Conservation (phyloP, 2,329 filamentous ascomycete genomes). For the Calycina herbarum region DNA sequence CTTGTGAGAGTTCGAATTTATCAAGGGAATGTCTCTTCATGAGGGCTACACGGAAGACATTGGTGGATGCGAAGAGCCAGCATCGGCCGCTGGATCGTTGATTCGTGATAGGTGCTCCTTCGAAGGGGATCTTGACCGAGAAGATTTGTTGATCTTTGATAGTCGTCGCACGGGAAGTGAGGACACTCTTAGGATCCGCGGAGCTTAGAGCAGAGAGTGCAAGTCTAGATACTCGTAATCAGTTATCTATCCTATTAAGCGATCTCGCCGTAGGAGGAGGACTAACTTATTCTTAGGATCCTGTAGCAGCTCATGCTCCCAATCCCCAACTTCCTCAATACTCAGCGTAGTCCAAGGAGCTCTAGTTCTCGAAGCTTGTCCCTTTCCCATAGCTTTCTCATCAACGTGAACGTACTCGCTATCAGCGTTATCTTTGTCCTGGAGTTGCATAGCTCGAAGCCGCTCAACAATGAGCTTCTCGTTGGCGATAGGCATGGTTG, state of each 20-base stretch:
- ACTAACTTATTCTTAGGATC: conserved; percentile 65
- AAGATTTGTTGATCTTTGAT: conserved; percentile 76
- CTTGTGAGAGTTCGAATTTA: conserved; percentile 81
- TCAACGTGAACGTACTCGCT: conserved; percentile 56
- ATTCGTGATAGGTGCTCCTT: conserved; percentile 82
- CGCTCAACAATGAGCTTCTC: conserved; percentile 47
- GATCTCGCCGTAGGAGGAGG: not conserved
- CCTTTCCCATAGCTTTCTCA: conserved; percentile 40
- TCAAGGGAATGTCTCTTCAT: conserved; percentile 80
- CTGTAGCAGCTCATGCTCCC: conserved; percentile 62
- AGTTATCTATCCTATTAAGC: conserved; percentile 8
- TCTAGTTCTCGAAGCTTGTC: conserved; percentile 33
- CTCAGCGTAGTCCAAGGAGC: conserved; percentile 46
- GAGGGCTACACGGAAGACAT: conserved; percentile 84
- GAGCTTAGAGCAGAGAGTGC: conserved; percentile 72
- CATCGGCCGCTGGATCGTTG: conserved; percentile 80
- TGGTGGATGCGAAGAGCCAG: conserved; percentile 92
- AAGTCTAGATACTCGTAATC: conserved; percentile 51
- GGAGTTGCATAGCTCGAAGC: conserved; percentile 47
- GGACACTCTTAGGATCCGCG: conserved; percentile 64
- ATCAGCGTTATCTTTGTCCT: conserved; percentile 37
- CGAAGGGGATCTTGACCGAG: conserved; percentile 79
- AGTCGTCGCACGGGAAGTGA: conserved; percentile 62
- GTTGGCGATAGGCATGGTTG: conserved; percentile 25
- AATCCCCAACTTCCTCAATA: conserved; percentile 51